These are phyloP conservation scores for Dipteronia sinensis DNA, from an alignment of 345 rosid genomes.

Conservation along the genomic window DNA sequence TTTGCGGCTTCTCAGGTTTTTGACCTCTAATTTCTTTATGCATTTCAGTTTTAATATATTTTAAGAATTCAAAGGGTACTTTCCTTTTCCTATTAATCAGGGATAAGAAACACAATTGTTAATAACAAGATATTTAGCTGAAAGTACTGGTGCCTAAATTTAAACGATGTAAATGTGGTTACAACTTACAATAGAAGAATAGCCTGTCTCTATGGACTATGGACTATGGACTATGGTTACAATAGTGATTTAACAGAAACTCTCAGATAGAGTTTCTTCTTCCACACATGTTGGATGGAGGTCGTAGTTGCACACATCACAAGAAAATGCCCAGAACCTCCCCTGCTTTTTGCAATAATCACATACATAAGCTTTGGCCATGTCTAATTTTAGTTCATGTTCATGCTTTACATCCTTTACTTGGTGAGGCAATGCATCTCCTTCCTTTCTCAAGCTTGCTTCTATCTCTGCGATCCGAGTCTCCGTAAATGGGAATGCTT, in stretches of 20 bases:
- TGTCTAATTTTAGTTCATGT: constrained; percentile 67
- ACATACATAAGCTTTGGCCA: constrained; percentile 77
- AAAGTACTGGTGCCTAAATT: too few relatives aligned
- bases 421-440: constrained; percentile 57
- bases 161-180: too few relatives aligned
- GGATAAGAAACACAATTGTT: too few relatives aligned
- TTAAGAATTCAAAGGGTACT: too few relatives aligned
- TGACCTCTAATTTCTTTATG: background rate
- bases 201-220: background rate
- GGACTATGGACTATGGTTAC: too few relatives aligned
- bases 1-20: constrained; percentile 18
- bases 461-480: constrained; percentile 56
- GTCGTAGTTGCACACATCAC: constrained; percentile 70
- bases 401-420: constrained; percentile 63
- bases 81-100: too few relatives aligned
- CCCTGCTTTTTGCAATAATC: constrained; percentile 64
- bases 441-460: constrained; percentile 57
- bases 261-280: constrained; percentile 28
- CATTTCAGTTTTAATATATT: background rate
- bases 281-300: constrained; percentile 76
- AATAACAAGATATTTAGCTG: too few relatives aligned
- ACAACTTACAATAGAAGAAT: background rate
- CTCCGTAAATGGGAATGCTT: constrained; percentile 68
- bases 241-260: background rate
- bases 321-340: constrained; percentile 80